A percentile compares a stretch with the other conserved stretches of the same genome.
Evolutionary conservation across 2,329 filamentous ascomycete genomes (phyloP).

Genomic region (Septoria linicola): DNA sequence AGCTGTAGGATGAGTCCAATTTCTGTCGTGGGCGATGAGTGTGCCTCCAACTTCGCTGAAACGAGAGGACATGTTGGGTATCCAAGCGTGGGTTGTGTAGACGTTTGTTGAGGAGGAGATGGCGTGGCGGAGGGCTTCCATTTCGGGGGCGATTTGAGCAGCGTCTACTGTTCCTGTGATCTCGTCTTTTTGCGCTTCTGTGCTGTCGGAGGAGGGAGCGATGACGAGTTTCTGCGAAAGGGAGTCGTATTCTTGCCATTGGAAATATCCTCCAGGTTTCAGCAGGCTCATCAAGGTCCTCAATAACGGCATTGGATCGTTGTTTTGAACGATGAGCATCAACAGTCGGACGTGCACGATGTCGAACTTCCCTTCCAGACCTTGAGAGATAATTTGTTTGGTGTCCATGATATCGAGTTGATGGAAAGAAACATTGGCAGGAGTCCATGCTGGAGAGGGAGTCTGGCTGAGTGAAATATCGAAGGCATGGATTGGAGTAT

Average conservation of each 20-base stretch:
- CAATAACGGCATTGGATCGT: slow-evolving; percentile 27
- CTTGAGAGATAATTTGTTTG: neutral
- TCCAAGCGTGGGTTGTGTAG: slow-evolving; percentile 6
- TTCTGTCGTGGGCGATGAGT: slow-evolving; percentile 16
- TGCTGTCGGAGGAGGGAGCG: no score
- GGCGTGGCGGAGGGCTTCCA: neutral
- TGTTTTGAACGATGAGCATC: slow-evolving; percentile 20
- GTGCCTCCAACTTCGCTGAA: slow-evolving; percentile 14
- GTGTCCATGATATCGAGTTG: slow-evolving; percentile 24
- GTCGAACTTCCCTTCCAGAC: slow-evolving; percentile 24
- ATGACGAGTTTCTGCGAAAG: slow-evolving; percentile 13
- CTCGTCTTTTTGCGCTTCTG: no score
- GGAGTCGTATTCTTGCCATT: slow-evolving; percentile 29
- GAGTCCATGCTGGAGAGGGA: slow-evolving; percentile 22
- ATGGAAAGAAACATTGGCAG: slow-evolving; percentile 22
- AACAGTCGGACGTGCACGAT: slow-evolving; percentile 29
- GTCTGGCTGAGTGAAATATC: slow-evolving; percentile 27
- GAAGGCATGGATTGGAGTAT: slow-evolving; percentile 26
- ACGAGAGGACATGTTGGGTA: slow-evolving; percentile 12
- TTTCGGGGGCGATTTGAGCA: no score
- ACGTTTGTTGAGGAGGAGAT: neutral
- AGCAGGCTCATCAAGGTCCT: slow-evolving; percentile 23
- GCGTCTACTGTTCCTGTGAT: no score
- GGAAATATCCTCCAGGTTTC: slow-evolving; percentile 28
- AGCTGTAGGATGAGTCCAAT: slow-evolving; percentile 16